Evolutionary conservation across 805 yeast species (phyloP).

Genomic region (Scheffersomyces spartinae): DNA sequence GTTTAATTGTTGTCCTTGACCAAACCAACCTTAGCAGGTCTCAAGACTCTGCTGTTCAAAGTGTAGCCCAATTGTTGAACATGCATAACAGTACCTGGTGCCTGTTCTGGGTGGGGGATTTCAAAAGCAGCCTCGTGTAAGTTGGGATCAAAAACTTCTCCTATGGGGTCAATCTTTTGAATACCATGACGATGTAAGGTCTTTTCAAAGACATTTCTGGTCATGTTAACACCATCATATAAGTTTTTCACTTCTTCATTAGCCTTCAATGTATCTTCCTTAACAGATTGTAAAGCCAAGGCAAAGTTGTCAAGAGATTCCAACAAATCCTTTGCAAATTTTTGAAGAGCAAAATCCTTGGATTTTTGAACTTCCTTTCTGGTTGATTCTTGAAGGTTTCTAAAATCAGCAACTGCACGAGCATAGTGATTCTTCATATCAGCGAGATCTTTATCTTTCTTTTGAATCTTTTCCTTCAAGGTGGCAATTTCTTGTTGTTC

Average conservation of each 20-base stretch:
- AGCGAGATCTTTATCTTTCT: slow-evolving; percentile 63
- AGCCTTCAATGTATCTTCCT: slow-evolving; percentile 44
- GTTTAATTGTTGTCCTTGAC: slow-evolving; percentile 67
- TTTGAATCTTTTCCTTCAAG: slow-evolving; percentile 41
- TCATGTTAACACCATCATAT: slow-evolving; percentile 86
- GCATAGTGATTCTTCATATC: slow-evolving; percentile 75
- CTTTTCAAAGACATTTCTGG: slow-evolving; percentile 74
- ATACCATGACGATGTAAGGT: slow-evolving; percentile 76
- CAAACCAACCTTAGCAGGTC: slow-evolving; percentile 95
- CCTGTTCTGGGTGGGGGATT: slow-evolving; percentile 74
- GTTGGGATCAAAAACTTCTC: slow-evolving; percentile 83
- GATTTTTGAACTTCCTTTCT: slow-evolving; percentile 81
- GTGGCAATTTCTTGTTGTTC: slow-evolving; percentile 13
- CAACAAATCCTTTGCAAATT: slow-evolving; percentile 79
- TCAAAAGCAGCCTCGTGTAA: slow-evolving; percentile 89
- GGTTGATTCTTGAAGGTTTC: slow-evolving; percentile 84
- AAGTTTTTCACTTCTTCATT: slow-evolving; percentile 60
- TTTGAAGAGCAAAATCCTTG: slow-evolving; percentile 81
- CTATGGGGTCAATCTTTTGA: slow-evolving; percentile 69
- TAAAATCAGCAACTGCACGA: slow-evolving; percentile 83
- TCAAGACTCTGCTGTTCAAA: slow-evolving; percentile 74
- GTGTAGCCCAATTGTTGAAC: slow-evolving; percentile 88
- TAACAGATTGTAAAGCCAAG: slow-evolving; percentile 68
- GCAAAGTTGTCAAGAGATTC: slow-evolving; percentile 87
- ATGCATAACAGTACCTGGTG: slow-evolving; percentile 85